A percentile compares a stretch with the other conserved stretches of the same genome.
Conservation (phyloP, 1,139 yeast species). For the Barnettozyma hawaiiensis region DNA sequence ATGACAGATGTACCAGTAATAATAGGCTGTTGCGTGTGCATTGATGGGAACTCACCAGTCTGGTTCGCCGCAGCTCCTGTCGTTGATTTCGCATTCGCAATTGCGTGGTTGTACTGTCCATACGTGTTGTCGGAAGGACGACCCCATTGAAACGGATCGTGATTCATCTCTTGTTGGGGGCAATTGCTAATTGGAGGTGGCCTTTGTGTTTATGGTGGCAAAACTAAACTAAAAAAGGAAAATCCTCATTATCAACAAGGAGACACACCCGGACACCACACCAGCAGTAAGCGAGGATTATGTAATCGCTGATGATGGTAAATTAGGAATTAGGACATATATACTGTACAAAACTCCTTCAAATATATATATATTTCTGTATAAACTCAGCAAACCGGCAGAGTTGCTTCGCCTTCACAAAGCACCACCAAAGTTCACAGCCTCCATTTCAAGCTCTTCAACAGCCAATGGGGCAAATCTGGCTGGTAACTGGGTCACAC, state of each 20-base stretch:
- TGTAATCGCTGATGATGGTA: not conserved
- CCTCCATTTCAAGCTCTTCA: constrained; percentile 22
- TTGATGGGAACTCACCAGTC: constrained; percentile 58
- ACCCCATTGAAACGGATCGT: constrained; percentile 95
- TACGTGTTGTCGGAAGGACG: constrained; percentile 80
- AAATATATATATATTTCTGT: no score
- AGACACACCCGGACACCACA: not conserved
- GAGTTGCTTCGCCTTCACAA: not conserved
- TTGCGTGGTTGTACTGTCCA: constrained; percentile 69
- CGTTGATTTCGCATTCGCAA: constrained; percentile 54
- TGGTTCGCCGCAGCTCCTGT: constrained; percentile 5
- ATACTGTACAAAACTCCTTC: no score
- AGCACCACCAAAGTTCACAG: constrained; percentile 25
- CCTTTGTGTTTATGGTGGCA: no score
- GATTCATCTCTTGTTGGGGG: constrained; percentile 60
- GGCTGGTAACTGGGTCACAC: constrained; percentile 20
- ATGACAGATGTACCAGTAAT: constrained; percentile 96
- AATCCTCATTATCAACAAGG: no score
- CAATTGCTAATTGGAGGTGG: not conserved
- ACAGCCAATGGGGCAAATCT: constrained; percentile 20
- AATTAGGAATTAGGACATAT: constrained; percentile 2
- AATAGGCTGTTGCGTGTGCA: constrained; percentile 90
- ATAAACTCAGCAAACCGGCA: no score
- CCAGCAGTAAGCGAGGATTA: not conserved
- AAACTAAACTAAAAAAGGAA: no score